Percentiles rank a stretch among this genome's conserved stretches.
phyloP scores from a whole-genome alignment of 805 yeast genomes.

The Kluyveromyces aestuarii region DNA sequence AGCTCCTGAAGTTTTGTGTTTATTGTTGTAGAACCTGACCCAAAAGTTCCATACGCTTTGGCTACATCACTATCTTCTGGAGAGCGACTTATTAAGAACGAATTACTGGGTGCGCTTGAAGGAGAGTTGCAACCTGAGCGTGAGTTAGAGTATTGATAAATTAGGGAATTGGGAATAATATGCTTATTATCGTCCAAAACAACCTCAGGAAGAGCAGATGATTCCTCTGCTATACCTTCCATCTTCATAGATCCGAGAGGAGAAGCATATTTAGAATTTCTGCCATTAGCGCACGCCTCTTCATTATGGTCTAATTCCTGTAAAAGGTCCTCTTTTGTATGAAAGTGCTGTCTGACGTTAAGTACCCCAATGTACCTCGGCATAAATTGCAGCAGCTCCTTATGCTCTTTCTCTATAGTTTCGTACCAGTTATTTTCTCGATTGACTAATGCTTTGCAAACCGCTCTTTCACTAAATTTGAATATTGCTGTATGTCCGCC shows the following conservation, averaged over 20 bases:
- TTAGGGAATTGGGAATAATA: conserved; percentile 74
- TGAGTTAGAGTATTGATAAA: conserved; percentile 50
- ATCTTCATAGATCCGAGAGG: neutral
- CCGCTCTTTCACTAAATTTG: conserved; percentile 82
- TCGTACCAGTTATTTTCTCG: conserved; percentile 92
- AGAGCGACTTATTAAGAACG: conserved; percentile 11
- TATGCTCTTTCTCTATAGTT: conserved; percentile 68
- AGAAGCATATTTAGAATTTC: neutral
- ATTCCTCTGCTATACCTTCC: conserved; percentile 19
- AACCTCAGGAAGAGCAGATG: conserved; percentile 60
- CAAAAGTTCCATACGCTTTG: conserved; percentile 2
- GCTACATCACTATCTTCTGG: neutral
- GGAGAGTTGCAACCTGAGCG: conserved; percentile 33
- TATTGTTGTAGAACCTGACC: conserved; percentile 47
- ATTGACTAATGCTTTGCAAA: conserved; percentile 85
- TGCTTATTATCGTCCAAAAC: conserved; percentile 85
- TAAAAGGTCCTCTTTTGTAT: conserved; percentile 22
- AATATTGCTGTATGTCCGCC: conserved; percentile 99
- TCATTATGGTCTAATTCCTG: conserved; percentile 5
- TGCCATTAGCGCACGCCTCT: conserved; percentile 13
- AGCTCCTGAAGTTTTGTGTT: conserved; percentile 64
- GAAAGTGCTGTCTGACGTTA: conserved; percentile 70
- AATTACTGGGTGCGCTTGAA: conserved; percentile 25
- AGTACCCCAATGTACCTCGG: conserved; percentile 92
- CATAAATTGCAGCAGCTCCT: conserved; percentile 73